Evolutionary conservation across 2,329 filamentous ascomycete genomes (phyloP).

Genomic region (Fusarium proliferatum): DNA sequence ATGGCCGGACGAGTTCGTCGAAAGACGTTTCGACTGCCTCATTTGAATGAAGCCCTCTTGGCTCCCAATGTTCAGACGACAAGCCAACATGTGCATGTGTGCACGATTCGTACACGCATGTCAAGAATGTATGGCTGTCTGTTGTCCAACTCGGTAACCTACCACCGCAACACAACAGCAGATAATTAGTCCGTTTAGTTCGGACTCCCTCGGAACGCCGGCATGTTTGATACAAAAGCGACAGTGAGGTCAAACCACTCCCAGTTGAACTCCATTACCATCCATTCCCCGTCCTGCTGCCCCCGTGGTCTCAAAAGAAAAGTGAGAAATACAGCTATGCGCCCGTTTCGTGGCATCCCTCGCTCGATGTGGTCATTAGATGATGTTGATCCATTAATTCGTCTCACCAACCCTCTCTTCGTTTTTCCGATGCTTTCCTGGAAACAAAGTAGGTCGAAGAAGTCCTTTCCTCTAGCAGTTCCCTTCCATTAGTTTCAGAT

Average conservation of each 20-base stretch:
- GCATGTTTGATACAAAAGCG: conserved; percentile 38
- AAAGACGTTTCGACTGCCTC: background rate
- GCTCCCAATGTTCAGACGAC: background rate
- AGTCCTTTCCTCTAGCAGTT: background rate
- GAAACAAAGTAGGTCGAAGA: background rate
- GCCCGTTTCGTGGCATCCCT: conserved; percentile 18
- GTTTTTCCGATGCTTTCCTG: background rate
- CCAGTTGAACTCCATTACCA: conserved; percentile 29
- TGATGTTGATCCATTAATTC: conserved; percentile 41
- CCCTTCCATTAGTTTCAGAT: background rate
- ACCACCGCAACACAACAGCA: conserved; percentile 7
- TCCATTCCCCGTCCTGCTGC: conserved; percentile 10
- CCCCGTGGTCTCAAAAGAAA: conserved; percentile 22
- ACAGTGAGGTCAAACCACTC: conserved; percentile 28
- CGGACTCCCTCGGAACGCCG: conserved; percentile 30
- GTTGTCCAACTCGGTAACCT: conserved; percentile 1
- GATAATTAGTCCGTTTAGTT: conserved; percentile 22
- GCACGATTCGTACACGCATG: background rate
- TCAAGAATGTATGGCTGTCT: background rate
- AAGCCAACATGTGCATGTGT: background rate
- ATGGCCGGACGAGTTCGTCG: background rate
- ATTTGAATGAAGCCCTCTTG: background rate
- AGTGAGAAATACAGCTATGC: conserved; percentile 21
- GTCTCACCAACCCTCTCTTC: conserved; percentile 23
- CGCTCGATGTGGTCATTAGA: conserved; percentile 34